A percentile compares a stretch with the other conserved stretches of the same genome.
Conservation (phyloP, 202 grass and related monocot species). For the Hordeum pubiflorum region DNA sequence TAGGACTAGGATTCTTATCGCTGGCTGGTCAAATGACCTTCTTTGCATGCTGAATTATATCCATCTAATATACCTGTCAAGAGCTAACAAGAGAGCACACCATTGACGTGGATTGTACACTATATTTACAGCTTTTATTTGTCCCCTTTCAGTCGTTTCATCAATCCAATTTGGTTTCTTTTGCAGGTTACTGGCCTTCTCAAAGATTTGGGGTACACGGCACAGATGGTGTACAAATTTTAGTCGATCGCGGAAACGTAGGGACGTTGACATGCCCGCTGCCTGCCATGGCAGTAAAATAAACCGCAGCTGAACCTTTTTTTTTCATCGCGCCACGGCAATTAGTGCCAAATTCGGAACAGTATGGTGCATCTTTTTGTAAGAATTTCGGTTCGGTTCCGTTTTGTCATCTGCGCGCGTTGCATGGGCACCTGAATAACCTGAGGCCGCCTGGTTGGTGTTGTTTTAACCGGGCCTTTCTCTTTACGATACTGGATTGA, state of each 20-base stretch:
- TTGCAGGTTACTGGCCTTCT: constrained; percentile 67
- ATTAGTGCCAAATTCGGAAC: background rate
- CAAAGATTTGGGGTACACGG: constrained; percentile 72
- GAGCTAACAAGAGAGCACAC: background rate
- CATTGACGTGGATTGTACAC: background rate
- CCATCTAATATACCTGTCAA: background rate
- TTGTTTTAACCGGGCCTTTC: too few species aligned
- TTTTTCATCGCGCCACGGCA: background rate
- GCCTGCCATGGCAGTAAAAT: constrained; percentile 10
- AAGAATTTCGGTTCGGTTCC: background rate
- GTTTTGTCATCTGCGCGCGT: background rate
- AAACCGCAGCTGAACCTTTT: constrained; percentile 1
- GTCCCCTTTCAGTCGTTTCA: background rate
- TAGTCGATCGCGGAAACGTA: constrained; percentile 25
- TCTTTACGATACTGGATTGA: too few species aligned
- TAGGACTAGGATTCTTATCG: background rate
- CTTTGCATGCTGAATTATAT: background rate
- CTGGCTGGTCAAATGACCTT: background rate
- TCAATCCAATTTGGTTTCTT: background rate
- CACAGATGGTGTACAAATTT: constrained; percentile 89
- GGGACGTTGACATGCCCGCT: constrained; percentile 22
- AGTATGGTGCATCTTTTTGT: constrained; percentile 5
- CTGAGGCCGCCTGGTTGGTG: background rate
- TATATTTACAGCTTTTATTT: background rate
- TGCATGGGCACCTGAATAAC: background rate